Percentiles rank a stretch among this genome's conserved stretches.
Evolutionary conservation across 2,329 filamentous ascomycete species (phyloP).

Genomic region (Ophiostoma ips): DNA sequence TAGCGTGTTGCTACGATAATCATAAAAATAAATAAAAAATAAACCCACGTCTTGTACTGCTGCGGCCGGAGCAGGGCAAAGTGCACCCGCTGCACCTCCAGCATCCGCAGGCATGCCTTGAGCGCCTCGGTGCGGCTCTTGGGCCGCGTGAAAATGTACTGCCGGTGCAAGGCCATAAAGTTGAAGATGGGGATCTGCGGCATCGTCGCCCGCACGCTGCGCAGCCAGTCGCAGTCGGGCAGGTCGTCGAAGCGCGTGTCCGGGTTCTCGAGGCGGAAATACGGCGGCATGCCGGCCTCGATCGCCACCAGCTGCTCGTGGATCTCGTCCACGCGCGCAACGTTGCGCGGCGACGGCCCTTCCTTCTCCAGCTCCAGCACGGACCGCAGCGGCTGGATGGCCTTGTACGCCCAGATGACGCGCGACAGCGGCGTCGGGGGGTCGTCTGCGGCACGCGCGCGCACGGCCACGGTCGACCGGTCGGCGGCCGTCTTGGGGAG

Average conservation of each 20-base stretch:
- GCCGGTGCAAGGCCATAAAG: constrained; percentile 45
- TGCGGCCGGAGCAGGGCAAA: constrained; percentile 34
- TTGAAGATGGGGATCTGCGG: constrained; percentile 38
- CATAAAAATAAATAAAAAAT: not conserved
- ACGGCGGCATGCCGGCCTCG: constrained; percentile 34
- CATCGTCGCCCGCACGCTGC: constrained; percentile 29
- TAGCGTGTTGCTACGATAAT: not conserved
- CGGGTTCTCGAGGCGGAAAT: constrained; percentile 39
- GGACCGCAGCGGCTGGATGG: constrained; percentile 34
- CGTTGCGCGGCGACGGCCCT: constrained; percentile 35
- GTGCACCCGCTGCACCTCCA: constrained; percentile 37
- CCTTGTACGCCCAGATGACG: constrained; percentile 34
- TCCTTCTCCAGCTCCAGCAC: constrained; percentile 39
- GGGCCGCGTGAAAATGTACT: constrained; percentile 45
- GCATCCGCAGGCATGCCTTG: constrained; percentile 39
- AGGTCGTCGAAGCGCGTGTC: constrained; percentile 42
- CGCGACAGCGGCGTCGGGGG: constrained; percentile 43
- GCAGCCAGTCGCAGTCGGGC: constrained; percentile 41
- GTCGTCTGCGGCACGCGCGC: constrained; percentile 33
- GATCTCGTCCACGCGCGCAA: constrained; percentile 31
- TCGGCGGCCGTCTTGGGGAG: constrained; percentile 25
- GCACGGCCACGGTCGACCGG: constrained; percentile 32
- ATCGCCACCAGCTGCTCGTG: constrained; percentile 36
- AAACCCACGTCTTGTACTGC: constrained; percentile 31
- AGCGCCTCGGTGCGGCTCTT: constrained; percentile 41